phyloP scores from a whole-genome alignment of 495 filamentous ascomycete species.

The Glutinoglossum americanum region DNA sequence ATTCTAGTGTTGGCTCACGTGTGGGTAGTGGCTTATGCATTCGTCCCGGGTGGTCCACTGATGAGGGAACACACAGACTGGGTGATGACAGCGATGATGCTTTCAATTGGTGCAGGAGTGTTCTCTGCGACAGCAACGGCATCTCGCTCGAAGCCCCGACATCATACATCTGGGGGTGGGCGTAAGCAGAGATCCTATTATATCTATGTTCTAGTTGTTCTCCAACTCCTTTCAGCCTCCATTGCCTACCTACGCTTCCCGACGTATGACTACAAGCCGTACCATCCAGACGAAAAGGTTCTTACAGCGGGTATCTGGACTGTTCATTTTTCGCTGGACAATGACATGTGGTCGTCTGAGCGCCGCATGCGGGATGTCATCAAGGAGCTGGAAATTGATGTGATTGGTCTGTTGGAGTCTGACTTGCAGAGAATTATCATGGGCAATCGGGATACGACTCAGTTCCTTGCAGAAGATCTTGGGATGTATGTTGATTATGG shows the following conservation, averaged over 20 bases:
- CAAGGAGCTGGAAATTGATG: constrained; percentile 82
- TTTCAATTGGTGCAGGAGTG: constrained; percentile 66
- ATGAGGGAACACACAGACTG: constrained; percentile 91
- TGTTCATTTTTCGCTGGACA: constrained; percentile 94
- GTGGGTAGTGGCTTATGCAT: constrained; percentile 97
- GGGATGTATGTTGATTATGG: constrained; percentile 98
- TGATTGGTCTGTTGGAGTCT: constrained; percentile 80
- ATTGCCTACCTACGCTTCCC: constrained; percentile 89
- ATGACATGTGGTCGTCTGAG: constrained; percentile 97
- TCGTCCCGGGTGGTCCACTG: constrained; percentile 89
- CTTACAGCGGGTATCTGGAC: constrained; percentile 96
- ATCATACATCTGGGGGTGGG: constrained; percentile 29
- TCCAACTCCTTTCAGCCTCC: constrained; percentile 61
- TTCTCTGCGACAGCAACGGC: constrained; percentile 45
- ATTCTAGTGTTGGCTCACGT: constrained; percentile 83
- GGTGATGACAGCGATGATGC: constrained; percentile 72
- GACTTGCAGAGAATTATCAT: constrained; percentile 98
- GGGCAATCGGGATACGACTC: constrained; percentile 94
- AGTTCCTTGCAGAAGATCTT: constrained; percentile 84
- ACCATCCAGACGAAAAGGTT: constrained; percentile 68
- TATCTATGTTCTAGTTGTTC: constrained; percentile 43
- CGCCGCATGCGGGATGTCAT: constrained; percentile 83
- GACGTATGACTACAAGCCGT: constrained; percentile 71
- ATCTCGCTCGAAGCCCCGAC: constrained; percentile 21
- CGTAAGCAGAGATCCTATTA: constrained; percentile 42